Evolutionary conservation across 441 rosid species (phyloP), one percentile per base, ranked within the genome.

Genomic region (Daphne laureola): DNA sequence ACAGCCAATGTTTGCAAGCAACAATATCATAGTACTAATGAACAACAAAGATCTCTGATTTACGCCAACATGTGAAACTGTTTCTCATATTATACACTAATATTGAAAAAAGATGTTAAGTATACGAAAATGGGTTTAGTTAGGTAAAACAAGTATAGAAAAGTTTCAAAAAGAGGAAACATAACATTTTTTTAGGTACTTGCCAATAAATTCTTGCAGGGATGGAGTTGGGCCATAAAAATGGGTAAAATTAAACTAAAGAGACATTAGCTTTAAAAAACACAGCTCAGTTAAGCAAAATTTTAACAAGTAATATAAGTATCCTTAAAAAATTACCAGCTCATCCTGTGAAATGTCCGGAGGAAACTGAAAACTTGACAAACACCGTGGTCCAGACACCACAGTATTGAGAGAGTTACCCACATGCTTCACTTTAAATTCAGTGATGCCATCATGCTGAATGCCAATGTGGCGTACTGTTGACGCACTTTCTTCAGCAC

Each of bases 401-500:
- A 17, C 63, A 21, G 43, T 46, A 50, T 59, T 63, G 35, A 46
- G 44, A n/a, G 23, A 42, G 46, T 46, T 51, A 15, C 35, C 59
- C 42, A 48, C 38, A 17, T 51, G 54, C 38, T 31, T 31, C 38
- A 15, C 35, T 48, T 64, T 57, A 67, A 48, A 62, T 54, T 63
- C 65, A 44, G 25, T 63, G 47, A 31, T 46, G 23, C 64, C 80
- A 67, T 76, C 72, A 51, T 59, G 70, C 64, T 75, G 82, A 61
- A 67, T 58, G 8, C 77, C 74, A 21, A 55, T 47, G 43, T 65
- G 77, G 38, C 67, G 74, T 14, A 62, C 67, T 26, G 71, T 78
- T 44, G 78, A 59, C 40, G 50, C 72, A 70, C 69, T 62, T 58
- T 72, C 75, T 47, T 67, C 77, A 12, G 78, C 80, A 65, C 65